Evolutionary conservation across 2,329 filamentous ascomycete species (phyloP).

Genomic region (Daldinia eschscholtzii): DNA sequence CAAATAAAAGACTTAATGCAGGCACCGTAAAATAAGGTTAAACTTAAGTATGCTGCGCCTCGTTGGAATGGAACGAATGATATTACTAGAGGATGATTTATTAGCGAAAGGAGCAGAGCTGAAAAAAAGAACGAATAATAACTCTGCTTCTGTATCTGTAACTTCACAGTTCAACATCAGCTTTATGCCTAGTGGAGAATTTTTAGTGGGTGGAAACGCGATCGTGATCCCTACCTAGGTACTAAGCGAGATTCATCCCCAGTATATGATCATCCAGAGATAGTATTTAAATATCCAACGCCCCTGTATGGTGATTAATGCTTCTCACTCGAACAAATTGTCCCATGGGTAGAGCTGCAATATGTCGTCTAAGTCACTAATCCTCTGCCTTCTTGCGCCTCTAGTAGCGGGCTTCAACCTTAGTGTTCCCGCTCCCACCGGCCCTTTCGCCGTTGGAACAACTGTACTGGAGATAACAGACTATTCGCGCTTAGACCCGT

Average conservation of each 20-base stretch:
- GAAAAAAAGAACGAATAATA: background rate
- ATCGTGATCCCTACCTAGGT: background rate
- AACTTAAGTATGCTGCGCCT: background rate
- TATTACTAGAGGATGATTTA: background rate
- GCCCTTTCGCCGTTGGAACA: background rate
- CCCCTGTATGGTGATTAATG: background rate
- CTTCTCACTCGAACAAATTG: background rate
- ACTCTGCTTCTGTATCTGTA: no score
- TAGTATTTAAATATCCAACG: background rate
- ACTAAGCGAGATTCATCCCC: background rate
- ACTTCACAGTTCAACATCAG: no score
- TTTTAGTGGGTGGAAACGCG: background rate
- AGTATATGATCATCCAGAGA: background rate
- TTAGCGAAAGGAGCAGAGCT: background rate
- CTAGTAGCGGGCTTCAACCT: background rate
- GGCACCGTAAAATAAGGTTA: background rate
- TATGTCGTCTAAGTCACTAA: background rate
- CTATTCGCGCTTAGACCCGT: background rate
- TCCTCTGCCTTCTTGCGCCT: background rate
- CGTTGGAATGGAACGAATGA: background rate
- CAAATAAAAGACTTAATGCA: background rate
- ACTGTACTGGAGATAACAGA: background rate
- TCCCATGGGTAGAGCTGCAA: background rate
- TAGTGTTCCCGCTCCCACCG: background rate
- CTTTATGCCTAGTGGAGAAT: background rate